phyloP scores from a whole-genome alignment of 2,329 filamentous ascomycete genomes.

The Aspergillus fumigatiaffinis region DNA sequence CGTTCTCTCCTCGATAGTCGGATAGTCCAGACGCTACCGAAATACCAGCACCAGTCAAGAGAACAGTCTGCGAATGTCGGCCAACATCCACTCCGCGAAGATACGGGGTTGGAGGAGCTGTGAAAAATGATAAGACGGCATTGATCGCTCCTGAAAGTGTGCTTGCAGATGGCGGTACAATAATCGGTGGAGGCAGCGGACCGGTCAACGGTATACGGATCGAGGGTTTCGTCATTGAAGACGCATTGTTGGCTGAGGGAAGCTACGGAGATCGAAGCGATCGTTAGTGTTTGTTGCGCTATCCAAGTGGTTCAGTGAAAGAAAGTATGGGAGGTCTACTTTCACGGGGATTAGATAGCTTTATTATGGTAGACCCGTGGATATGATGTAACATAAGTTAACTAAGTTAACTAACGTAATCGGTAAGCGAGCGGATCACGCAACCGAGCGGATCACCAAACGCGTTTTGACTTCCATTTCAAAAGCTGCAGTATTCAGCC shows the following conservation, averaged over 20 bases:
- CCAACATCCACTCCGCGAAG: constrained; percentile 43
- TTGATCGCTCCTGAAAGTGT: constrained; percentile 69
- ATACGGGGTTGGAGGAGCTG: constrained; percentile 51
- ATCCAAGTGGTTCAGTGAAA: not conserved
- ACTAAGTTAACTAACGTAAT: not conserved
- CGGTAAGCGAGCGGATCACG: too few relatives aligned
- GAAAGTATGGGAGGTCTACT: not conserved
- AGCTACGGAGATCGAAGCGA: not conserved
- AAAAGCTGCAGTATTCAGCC: too few relatives aligned
- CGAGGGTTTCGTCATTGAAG: constrained; percentile 63
- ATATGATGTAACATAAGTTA: not conserved
- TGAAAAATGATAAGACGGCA: constrained; percentile 74
- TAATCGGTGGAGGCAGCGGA: constrained; percentile 68
- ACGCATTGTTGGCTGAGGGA: constrained; percentile 25
- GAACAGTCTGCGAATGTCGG: constrained; percentile 55
- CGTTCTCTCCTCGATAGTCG: constrained; percentile 85
- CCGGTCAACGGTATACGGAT: constrained; percentile 91
- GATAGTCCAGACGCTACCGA: constrained; percentile 89
- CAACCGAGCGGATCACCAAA: too few relatives aligned
- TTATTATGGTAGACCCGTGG: not conserved
- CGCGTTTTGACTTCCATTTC: too few relatives aligned
- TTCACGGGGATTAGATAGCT: not conserved
- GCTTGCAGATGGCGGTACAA: constrained; percentile 68
- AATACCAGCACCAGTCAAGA: constrained; percentile 81
- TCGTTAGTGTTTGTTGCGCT: not conserved